Conservation (phyloP, 176 grass and related monocot genomes). For the Musa beccarii region DNA sequence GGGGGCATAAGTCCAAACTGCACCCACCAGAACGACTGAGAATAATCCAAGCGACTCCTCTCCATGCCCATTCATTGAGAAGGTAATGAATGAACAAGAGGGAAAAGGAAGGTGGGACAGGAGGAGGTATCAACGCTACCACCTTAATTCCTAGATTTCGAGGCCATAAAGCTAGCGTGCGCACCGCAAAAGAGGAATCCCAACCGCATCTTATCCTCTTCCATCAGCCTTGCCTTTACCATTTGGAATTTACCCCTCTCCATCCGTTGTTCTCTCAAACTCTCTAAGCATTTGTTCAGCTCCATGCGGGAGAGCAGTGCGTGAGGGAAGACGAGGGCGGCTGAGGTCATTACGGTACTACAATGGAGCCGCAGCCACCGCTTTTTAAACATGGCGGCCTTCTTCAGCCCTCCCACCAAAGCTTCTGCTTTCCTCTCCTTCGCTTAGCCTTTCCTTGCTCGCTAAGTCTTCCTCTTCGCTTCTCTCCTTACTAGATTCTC, state of each 20-base stretch:
- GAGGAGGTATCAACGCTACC: not conserved
- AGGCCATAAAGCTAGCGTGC: conserved; percentile 13
- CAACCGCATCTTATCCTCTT: not conserved
- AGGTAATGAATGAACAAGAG: conserved; percentile 3
- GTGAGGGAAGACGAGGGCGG: no score
- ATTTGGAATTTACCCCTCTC: not conserved
- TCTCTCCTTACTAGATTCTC: conserved; percentile 15
- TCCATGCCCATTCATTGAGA: not conserved
- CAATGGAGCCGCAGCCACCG: no score
- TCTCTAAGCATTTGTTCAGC: no score
- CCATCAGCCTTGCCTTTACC: not conserved
- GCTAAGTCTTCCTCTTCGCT: conserved; percentile 21
- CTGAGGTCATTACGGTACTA: no score
- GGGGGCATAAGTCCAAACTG: no score
- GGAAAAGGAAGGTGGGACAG: not conserved
- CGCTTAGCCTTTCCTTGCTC: conserved; percentile 14
- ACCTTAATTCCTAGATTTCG: not conserved
- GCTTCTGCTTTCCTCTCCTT: conserved; percentile 1
- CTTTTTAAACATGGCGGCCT: no score
- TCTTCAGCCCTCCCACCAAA: no score
- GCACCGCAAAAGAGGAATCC: conserved; percentile 13
- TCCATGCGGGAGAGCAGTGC: no score
- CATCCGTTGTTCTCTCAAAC: no score
- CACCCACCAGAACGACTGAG: no score
- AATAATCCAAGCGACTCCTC: no score